Conservation (phyloP, 2,329 filamentous ascomycete genomes). For the Xylariaceae sp. region DNA sequence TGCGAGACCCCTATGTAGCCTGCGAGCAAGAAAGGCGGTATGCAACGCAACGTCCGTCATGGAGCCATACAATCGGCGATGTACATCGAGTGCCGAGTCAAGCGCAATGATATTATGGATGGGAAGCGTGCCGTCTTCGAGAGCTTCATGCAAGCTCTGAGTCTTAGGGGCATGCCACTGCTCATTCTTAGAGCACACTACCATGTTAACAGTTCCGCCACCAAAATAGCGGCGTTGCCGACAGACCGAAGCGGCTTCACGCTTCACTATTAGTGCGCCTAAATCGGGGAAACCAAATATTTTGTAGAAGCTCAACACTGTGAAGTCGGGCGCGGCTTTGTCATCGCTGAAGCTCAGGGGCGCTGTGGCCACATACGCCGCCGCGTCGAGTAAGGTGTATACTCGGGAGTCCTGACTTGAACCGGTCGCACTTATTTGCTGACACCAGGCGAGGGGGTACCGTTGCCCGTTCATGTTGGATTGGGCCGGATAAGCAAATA, state of each 20-base stretch:
- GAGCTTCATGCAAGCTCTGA: conserved; percentile 65
- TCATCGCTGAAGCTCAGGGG: conserved; percentile 64
- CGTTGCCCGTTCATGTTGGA: conserved; percentile 87
- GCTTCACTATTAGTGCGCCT: conserved; percentile 77
- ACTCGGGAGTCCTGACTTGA: conserved; percentile 29
- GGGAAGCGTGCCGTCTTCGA: conserved; percentile 89
- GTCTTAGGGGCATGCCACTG: conserved; percentile 79
- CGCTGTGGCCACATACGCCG: conserved; percentile 72
- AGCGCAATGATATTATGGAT: conserved; percentile 87
- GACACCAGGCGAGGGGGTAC: conserved; percentile 65
- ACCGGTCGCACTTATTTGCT: conserved; percentile 37
- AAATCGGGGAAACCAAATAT: conserved; percentile 97
- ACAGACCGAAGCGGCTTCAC: conserved; percentile 60
- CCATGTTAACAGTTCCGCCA: conserved; percentile 89
- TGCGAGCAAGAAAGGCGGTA: conserved; percentile 57
- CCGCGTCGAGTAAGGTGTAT: conserved; percentile 78
- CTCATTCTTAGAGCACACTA: conserved; percentile 63
- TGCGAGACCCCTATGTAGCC: conserved; percentile 54
- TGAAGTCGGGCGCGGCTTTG: conserved; percentile 70
- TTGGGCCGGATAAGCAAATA: conserved; percentile 82
- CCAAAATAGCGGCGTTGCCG: conserved; percentile 76
- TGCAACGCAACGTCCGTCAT: conserved; percentile 68
- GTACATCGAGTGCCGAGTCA: conserved; percentile 65
- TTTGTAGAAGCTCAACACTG: conserved; percentile 85
- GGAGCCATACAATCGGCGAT: conserved; percentile 63